Evolutionary conservation across 768 basidiomycete species (phyloP).

Genomic region (Lentinula raphanica): DNA sequence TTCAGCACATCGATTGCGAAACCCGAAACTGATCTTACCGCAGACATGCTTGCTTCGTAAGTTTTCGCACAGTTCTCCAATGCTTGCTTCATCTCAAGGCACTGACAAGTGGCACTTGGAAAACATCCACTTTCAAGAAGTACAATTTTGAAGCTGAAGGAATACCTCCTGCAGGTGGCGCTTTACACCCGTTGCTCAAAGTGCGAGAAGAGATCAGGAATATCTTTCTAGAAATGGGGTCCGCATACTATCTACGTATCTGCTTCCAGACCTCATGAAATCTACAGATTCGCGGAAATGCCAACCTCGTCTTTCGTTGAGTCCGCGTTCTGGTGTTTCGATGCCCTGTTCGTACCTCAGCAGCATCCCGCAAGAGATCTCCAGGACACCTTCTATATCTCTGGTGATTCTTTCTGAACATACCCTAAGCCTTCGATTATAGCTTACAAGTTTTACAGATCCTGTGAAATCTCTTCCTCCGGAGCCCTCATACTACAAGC

Average conservation of each 20-base stretch:
- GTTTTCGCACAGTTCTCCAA: no score
- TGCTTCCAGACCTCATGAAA: neutral
- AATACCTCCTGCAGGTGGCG: slow-evolving; percentile 82
- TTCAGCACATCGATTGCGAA: slow-evolving; percentile 92
- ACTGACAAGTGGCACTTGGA: slow-evolving; percentile 80
- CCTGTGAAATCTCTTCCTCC: slow-evolving; percentile 74
- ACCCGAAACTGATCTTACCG: slow-evolving; percentile 93
- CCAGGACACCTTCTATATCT: slow-evolving; percentile 98
- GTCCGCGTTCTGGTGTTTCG: slow-evolving; percentile 99
- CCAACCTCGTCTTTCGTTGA: slow-evolving; percentile 94
- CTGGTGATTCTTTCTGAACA: slow-evolving; percentile 43
- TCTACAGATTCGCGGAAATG: slow-evolving; percentile 91
- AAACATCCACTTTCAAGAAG: slow-evolving; percentile 89
- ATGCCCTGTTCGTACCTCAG: slow-evolving; percentile 95
- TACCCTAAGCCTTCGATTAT: neutral
- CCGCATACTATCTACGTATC: slow-evolving; percentile 17
- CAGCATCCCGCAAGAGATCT: slow-evolving; percentile 97
- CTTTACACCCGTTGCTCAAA: slow-evolving; percentile 93
- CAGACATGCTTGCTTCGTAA: slow-evolving; percentile 90
- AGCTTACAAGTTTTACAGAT: slow-evolving; percentile 42
- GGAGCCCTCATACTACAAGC: slow-evolving; percentile 76
- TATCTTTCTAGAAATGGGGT: slow-evolving; percentile 99
- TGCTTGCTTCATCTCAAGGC: neutral
- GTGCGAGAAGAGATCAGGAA: slow-evolving; percentile 96
- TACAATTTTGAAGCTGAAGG: slow-evolving; percentile 99